Base-by-base conservation (phyloP, 2,329 filamentous ascomycete genomes). In the Arthrobotrys entomopaga region DNA sequence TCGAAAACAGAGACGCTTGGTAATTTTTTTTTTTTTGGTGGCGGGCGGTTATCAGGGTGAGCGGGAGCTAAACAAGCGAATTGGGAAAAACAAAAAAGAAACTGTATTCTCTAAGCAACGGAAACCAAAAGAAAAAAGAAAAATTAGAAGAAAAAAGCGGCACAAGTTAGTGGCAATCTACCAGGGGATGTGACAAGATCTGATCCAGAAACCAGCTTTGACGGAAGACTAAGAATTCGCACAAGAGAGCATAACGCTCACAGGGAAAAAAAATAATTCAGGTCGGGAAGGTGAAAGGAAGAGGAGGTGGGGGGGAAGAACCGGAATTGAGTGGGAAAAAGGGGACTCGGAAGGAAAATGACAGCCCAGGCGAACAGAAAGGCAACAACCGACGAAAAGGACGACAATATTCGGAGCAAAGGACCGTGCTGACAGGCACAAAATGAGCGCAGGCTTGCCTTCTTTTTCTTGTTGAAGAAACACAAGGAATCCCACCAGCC, bases 61-160 rank as follows among this genome's bases (percentile, higher is more conserved):
- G 65, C 65, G 71, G 65, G 71, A 75, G 64, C 65, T 75, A 75
- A 67, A 70, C 65, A 75, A 75, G 65, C 64, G 71, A 75, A 67
- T 8, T 16, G 53, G 42, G 26, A 58, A 52, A n/a, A 59, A 46
- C 15, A 60, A 75, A 75, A 34, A 34, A 34, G 29, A 34, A 75
- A 69, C 54, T 65, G 54, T 65, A 59, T 65, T n/a, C 54, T 69
- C 52, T 60, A 43, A 65, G 60, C 49, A 59, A 59, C 38, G 46
- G 54, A 52, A 67, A 63, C 57, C 52, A 60, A 15, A 56, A 60
- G 49, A 66, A 65, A 69, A 70, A 48, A 46, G 6, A 8, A 64
- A n/a, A n/a, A n/a, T n/a, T n/a, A n/a, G n/a, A n/a, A n/a, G n/a
- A n/a, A n/a, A n/a, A 50, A 50, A 58, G 65, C 42, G 54, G 63